A percentile compares a stretch with the other conserved stretches of the same genome.
These are phyloP conservation scores for Populus nigra DNA, from an alignment of 345 rosid genomes.

Conservation along the genomic window DNA sequence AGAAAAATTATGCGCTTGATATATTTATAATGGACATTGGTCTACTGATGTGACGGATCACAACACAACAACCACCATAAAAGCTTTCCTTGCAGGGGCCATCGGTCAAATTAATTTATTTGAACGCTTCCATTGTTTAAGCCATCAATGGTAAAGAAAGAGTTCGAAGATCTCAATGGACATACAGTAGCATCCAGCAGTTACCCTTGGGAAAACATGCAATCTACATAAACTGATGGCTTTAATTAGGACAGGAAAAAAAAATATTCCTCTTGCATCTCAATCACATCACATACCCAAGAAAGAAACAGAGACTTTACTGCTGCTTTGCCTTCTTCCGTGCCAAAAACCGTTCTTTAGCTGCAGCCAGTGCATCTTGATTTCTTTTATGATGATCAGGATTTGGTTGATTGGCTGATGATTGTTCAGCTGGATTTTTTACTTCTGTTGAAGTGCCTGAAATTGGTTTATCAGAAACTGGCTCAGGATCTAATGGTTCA, in stretches of 20 bases:
- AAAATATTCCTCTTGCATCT: not conserved
- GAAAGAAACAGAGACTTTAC: not conserved
- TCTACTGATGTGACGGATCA: too few species aligned
- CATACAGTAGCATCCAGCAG: not conserved
- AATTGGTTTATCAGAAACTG: conserved; percentile 22
- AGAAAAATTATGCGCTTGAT: too few species aligned
- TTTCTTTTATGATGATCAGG: conserved; percentile 58
- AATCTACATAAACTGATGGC: not conserved
- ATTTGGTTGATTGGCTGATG: conserved; percentile 39
- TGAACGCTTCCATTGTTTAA: too few species aligned
- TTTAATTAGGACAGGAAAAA: not conserved
- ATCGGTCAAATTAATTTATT: too few species aligned
- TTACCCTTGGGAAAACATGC: not conserved
- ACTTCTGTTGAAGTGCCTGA: conserved; percentile 27
- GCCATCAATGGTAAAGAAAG: too few species aligned
- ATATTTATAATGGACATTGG: too few species aligned
- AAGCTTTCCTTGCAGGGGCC: too few species aligned
- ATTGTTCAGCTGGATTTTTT: conserved; percentile 28
- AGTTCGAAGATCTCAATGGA: not conserved
- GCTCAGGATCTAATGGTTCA: conserved; percentile 34
- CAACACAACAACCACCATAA: too few species aligned
- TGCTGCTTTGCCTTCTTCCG: conserved; percentile 66
- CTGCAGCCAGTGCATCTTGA: conserved; percentile 69
- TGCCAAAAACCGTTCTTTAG: conserved; percentile 72
- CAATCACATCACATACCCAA: not conserved